These are phyloP conservation scores for Mycena amicta DNA, from an alignment of 768 basidiomycete genomes.

Conservation along the genomic window DNA sequence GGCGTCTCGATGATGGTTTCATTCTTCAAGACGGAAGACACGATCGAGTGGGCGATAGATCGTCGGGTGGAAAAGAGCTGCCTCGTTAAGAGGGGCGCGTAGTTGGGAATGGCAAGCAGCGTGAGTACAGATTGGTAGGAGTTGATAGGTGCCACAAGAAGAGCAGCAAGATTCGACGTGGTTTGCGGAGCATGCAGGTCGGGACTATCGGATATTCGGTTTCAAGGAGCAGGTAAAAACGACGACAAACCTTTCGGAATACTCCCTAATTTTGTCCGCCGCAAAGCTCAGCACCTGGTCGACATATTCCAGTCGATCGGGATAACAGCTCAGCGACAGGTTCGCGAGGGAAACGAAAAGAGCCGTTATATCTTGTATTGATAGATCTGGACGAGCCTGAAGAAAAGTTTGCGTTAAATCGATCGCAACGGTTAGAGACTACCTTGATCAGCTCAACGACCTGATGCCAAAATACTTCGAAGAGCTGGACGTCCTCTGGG, in stretches of 20 bases:
- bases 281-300: slow-evolving; percentile 94
- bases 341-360: slow-evolving; percentile 94
- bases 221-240: not conserved
- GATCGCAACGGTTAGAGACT: slow-evolving; percentile 22
- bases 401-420: not conserved
- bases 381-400: slow-evolving; percentile 94
- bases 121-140: slow-evolving; percentile 96
- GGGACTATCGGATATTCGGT: slow-evolving; percentile 49
- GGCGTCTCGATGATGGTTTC: slow-evolving; percentile 93
- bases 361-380: slow-evolving; percentile 97
- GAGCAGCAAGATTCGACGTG: slow-evolving; percentile 83
- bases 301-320: slow-evolving; percentile 94
- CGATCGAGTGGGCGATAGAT: slow-evolving; percentile 91
- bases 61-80: slow-evolving; percentile 92
- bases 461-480: slow-evolving; percentile 99
- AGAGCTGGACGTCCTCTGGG: slow-evolving; percentile 91
- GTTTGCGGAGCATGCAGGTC: slow-evolving; percentile 90
- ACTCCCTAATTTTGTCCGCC: slow-evolving; percentile 82
- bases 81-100: slow-evolving; percentile 76
- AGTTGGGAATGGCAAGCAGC: slow-evolving; percentile 92
- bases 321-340: slow-evolving; percentile 94
- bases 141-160: slow-evolving; percentile 93
- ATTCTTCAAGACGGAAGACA: slow-evolving; percentile 94
- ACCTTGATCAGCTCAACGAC: slow-evolving; percentile 98
- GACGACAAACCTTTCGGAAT: slow-evolving; percentile 66